phyloP scores from a whole-genome alignment of 768 basidiomycete genomes.

The Hortiboletus campestris region DNA sequence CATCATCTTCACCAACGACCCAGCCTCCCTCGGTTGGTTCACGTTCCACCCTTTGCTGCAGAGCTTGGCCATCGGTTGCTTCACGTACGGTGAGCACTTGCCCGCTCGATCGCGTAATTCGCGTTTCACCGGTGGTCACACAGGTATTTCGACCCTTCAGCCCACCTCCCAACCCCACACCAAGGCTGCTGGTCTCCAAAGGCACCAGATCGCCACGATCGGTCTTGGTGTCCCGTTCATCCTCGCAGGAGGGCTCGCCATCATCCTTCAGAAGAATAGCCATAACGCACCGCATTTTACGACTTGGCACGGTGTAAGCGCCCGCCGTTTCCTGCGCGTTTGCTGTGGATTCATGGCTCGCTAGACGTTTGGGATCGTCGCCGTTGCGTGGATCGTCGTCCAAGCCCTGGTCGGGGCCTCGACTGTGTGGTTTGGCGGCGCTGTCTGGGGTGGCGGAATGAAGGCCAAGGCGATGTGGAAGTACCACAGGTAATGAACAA shows the following conservation, averaged over 20 bases:
- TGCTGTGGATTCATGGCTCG: background rate
- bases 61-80: conserved; percentile 49
- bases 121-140: background rate
- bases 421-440: conserved; percentile 76
- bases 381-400: conserved; percentile 57
- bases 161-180: conserved; percentile 65
- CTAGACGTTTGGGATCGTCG: conserved; percentile 53
- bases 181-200: conserved; percentile 62
- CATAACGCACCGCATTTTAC: conserved; percentile 56
- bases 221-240: conserved; percentile 56
- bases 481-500: conserved; percentile 61
- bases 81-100: conserved; percentile 56
- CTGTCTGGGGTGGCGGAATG: conserved; percentile 64
- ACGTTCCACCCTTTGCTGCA: conserved; percentile 65
- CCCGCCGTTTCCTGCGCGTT: background rate
- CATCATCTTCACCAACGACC: conserved; percentile 44
- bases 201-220: conserved; percentile 68
- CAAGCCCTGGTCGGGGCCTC: conserved; percentile 66
- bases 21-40: conserved; percentile 55
- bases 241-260: conserved; percentile 56
- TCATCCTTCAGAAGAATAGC: conserved; percentile 59
- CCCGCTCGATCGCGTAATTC: background rate
- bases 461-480: conserved; percentile 80
- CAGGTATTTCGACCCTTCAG: conserved; percentile 75
- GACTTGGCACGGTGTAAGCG: conserved; percentile 72